Base-by-base conservation (phyloP, 441 rosid genomes). In the Monsonia emarginata region DNA sequence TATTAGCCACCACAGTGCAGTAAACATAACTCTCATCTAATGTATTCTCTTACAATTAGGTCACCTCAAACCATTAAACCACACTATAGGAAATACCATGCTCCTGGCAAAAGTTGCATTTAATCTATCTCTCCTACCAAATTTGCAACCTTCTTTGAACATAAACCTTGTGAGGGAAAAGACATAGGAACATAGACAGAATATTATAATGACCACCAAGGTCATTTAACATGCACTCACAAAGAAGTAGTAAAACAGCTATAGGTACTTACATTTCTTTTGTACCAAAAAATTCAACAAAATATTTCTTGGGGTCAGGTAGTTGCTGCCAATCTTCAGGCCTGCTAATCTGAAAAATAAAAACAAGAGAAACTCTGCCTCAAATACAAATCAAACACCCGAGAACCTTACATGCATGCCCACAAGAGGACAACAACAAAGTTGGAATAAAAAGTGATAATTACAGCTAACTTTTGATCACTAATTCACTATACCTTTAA, bases 281-380 rank as follows among this genome's bases (percentile, higher is more conserved):
- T 19, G 99, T 92, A 74, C 99, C 97, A 73, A 90, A 95, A 82
- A 92, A 95, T 40, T 83, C 80, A 67, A 95, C 98, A 80, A 95
- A 92, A 71, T 84, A 78, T 77, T 92, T 95, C 84, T 85, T 90
- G 60, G 96, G 87, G 73, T 95, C 98, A 56, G 87, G 85, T 21
- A 65, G 80, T 74, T 73, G 80, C 50, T 88, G 75, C 92, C 90
- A 92, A 59, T 92, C 97, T 79, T 95, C 96, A 70, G 97, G 96
- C 67, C 78, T 83, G 76, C 96, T 79, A 65, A 95, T 78, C 98
- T 92, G 91, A 73, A 86, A 84, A 70, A 64, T 69, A 66, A 65
- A 74, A 78, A 68, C 68, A 69, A 61, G 61, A 57, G 32, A 57
- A 77, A 71, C 67, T 52, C 54, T 38, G 64, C 63, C 59, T 67